Conservation (phyloP, 2,329 filamentous ascomycete genomes). For the Sclerotinia borealis region DNA sequence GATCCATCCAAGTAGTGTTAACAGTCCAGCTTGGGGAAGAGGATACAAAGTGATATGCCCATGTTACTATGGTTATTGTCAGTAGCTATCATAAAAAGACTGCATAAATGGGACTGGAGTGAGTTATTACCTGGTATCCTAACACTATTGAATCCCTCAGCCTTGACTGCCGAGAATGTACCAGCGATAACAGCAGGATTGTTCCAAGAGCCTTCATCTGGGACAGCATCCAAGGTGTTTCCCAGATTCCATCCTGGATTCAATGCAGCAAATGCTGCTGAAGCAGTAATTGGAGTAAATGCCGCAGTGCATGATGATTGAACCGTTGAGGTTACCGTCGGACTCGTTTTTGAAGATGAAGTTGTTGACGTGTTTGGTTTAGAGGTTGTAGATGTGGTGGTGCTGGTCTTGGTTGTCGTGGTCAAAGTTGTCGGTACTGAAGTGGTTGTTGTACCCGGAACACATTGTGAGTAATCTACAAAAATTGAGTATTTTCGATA, state of each 20-base stretch:
- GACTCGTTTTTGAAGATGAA: constrained; percentile 1
- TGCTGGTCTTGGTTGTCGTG: not conserved
- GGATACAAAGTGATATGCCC: constrained; percentile 49
- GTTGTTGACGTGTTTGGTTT: not conserved
- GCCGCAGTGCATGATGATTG: constrained; percentile 16
- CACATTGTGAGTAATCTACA: constrained; percentile 15
- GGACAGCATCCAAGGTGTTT: constrained; percentile 52
- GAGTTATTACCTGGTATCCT: constrained; percentile 42
- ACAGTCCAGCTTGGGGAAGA: constrained; percentile 48
- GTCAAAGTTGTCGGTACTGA: constrained; percentile 1
- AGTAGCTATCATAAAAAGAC: not conserved
- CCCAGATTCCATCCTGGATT: constrained; percentile 56
- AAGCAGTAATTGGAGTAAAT: constrained; percentile 23
- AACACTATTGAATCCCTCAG: constrained; percentile 51
- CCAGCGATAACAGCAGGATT: constrained; percentile 44
- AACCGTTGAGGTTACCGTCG: not conserved
- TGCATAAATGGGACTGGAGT: not conserved
- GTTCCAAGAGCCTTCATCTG: constrained; percentile 53
- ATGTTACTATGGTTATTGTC: constrained; percentile 42
- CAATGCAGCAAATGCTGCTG: constrained; percentile 37
- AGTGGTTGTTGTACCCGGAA: constrained; percentile 6
- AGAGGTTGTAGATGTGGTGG: not conserved
- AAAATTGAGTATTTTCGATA: not conserved
- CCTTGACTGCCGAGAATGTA: constrained; percentile 47
- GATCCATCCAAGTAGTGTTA: constrained; percentile 47